Percentiles rank a stretch among this genome's conserved stretches.
These are phyloP conservation scores for Lepidopterella palustris DNA, from an alignment of 495 filamentous ascomycete genomes.

Conservation along the genomic window DNA sequence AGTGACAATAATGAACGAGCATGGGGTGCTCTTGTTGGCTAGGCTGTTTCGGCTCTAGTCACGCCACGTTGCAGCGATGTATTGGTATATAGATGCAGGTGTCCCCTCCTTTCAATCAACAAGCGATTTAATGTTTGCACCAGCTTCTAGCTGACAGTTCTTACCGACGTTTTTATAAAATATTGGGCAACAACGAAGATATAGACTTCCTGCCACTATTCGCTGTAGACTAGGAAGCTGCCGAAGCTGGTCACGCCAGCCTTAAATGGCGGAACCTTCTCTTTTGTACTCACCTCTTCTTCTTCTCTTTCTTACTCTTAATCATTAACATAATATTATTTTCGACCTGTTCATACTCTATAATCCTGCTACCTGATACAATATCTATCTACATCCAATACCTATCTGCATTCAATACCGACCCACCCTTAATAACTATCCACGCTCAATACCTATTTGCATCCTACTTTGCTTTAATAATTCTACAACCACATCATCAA, in stretches of 20 bases:
- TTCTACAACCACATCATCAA: not conserved
- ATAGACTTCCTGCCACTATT: not conserved
- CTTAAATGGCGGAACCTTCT: not conserved
- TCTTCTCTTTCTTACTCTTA: not conserved
- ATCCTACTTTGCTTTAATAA: conserved; percentile 15
- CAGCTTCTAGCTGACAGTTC: not conserved
- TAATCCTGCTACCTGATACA: conserved; percentile 11
- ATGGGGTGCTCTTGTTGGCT: too few relatives aligned
- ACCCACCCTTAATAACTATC: too few relatives aligned
- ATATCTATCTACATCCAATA: too few relatives aligned
- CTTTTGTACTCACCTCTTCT: not conserved
- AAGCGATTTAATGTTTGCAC: too few relatives aligned
- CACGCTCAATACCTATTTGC: too few relatives aligned
- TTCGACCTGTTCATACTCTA: not conserved
- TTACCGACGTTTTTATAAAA: not conserved
- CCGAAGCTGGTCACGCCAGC: not conserved
- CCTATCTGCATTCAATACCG: too few relatives aligned
- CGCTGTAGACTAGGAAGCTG: not conserved
- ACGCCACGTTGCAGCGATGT: too few relatives aligned
- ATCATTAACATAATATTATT: not conserved
- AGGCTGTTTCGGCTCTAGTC: too few relatives aligned
- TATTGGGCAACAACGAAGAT: not conserved
- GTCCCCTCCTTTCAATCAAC: too few relatives aligned
- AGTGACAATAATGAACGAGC: too few relatives aligned
- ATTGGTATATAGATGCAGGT: too few relatives aligned